These are phyloP conservation scores for Theobroma grandiflorum DNA, from an alignment of 441 rosid genomes.

Conservation along the genomic window DNA sequence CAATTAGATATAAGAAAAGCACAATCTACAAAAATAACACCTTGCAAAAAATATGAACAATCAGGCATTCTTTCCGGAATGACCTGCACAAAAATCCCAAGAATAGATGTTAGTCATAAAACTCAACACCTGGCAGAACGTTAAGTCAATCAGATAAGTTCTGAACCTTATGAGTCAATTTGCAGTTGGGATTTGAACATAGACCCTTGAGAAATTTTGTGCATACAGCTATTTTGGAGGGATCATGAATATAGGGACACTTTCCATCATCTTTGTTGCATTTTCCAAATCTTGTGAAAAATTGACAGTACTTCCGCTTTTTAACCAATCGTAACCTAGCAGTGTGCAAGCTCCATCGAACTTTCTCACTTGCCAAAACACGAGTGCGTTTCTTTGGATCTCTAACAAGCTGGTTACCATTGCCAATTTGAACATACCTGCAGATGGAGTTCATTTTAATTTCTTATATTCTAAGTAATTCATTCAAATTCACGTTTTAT, in stretches of 20 bases:
- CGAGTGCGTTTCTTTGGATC: slow-evolving; percentile 96
- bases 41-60: slow-evolving; percentile 95
- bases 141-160: slow-evolving; percentile 30
- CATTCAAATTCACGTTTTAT: neutral
- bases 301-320: slow-evolving; percentile 90
- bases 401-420: slow-evolving; percentile 95
- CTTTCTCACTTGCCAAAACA: slow-evolving; percentile 93
- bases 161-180: slow-evolving; percentile 92
- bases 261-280: slow-evolving; percentile 97
- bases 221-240: slow-evolving; percentile 95
- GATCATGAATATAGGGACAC: slow-evolving; percentile 93
- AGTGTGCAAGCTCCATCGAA: slow-evolving; percentile 97
- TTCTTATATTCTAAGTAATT: neutral
- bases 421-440: slow-evolving; percentile 97
- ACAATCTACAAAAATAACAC: slow-evolving; percentile 43
- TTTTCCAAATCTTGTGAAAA: slow-evolving; percentile 96
- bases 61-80: slow-evolving; percentile 99
- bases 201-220: slow-evolving; percentile 91
- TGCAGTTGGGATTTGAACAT: slow-evolving; percentile 81
- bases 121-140: slow-evolving; percentile 7
- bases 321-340: slow-evolving; percentile 85
- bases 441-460: slow-evolving; percentile 26
- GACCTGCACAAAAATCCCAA: slow-evolving; percentile 63
- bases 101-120: slow-evolving; percentile 26
- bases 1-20: slow-evolving; percentile 24